A percentile compares a stretch with the other conserved stretches of the same genome.
Evolutionary conservation across 495 filamentous ascomycete species (phyloP).

Genomic region (Aspergillus coremiiformis): DNA sequence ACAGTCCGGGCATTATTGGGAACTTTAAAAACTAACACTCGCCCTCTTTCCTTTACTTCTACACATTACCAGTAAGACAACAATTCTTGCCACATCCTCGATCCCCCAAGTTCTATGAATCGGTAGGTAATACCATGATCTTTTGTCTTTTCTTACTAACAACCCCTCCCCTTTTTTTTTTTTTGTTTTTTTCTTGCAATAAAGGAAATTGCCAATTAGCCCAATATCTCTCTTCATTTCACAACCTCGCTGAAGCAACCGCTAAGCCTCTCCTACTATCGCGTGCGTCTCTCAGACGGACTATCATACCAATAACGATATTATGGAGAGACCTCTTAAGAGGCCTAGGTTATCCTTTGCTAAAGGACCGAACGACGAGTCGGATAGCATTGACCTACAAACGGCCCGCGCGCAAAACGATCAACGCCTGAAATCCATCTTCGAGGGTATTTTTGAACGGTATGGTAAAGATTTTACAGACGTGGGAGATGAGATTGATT

Average conservation of each 20-base stretch:
- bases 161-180: no score
- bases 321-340: constrained; percentile 55
- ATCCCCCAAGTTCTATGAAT: neutral
- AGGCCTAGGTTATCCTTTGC: constrained; percentile 42
- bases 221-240: neutral
- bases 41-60: no score
- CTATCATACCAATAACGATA: neutral
- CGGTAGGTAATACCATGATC: neutral
- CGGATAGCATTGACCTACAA: constrained; percentile 40
- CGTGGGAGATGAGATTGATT: constrained; percentile 74
- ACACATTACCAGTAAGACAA: neutral
- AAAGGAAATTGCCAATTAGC: neutral
- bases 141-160: neutral
- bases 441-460: constrained; percentile 82
- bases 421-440: constrained; percentile 63
- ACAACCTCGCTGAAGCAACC: neutral
- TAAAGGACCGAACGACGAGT: constrained; percentile 34
- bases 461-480: constrained; percentile 77
- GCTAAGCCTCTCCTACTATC: neutral
- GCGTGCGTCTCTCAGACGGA: neutral
- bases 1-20: neutral
- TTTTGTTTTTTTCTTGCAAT: neutral
- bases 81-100: neutral
- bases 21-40: neutral
- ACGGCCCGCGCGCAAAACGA: constrained; percentile 54